These are phyloP conservation scores for Arthrobotrys sinensis DNA, from an alignment of 2,329 filamentous ascomycete species.

Conservation along the genomic window DNA sequence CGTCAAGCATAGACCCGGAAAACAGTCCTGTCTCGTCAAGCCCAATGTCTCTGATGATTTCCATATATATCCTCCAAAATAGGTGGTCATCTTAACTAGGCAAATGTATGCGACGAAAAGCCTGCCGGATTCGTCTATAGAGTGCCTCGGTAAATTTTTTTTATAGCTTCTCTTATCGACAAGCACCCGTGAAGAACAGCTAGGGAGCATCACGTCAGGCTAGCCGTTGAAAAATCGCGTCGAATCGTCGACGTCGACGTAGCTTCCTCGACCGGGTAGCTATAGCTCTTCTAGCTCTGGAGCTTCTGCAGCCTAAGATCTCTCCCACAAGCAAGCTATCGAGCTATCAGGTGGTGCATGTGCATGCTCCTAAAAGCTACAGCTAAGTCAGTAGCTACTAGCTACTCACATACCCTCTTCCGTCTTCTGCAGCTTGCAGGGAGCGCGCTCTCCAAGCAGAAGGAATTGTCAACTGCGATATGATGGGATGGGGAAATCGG, in stretches of 20 bases:
- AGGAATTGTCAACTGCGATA: slow-evolving; percentile 20
- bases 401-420: slow-evolving; percentile 6
- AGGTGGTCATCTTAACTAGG: slow-evolving; percentile 5
- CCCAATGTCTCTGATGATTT: slow-evolving; percentile 22
- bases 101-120: slow-evolving; percentile 18
- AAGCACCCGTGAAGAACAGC: slow-evolving; percentile 16
- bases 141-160: slow-evolving; percentile 13
- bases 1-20: slow-evolving; percentile 24
- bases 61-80: slow-evolving; percentile 31
- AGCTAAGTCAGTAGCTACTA: neutral
- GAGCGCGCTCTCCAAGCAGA: neutral
- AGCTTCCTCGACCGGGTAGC: slow-evolving; percentile 19
- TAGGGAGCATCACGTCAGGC: neutral
- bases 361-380: slow-evolving; percentile 32
- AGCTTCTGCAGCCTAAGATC: slow-evolving; percentile 28
- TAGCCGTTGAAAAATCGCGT: slow-evolving; percentile 1
- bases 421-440: slow-evolving; percentile 2
- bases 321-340: neutral
- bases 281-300: slow-evolving; percentile 5
- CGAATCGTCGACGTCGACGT: slow-evolving; percentile 26
- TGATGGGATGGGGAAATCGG: slow-evolving; percentile 36
- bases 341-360: slow-evolving; percentile 7
- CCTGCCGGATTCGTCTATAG: slow-evolving; percentile 18
- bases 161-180: slow-evolving; percentile 9
- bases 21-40: slow-evolving; percentile 14